Evolutionary conservation across 2,329 filamentous ascomycete species (phyloP), one percentile per base, ranked within the genome.

Genomic region (Talaromyces sp.): DNA sequence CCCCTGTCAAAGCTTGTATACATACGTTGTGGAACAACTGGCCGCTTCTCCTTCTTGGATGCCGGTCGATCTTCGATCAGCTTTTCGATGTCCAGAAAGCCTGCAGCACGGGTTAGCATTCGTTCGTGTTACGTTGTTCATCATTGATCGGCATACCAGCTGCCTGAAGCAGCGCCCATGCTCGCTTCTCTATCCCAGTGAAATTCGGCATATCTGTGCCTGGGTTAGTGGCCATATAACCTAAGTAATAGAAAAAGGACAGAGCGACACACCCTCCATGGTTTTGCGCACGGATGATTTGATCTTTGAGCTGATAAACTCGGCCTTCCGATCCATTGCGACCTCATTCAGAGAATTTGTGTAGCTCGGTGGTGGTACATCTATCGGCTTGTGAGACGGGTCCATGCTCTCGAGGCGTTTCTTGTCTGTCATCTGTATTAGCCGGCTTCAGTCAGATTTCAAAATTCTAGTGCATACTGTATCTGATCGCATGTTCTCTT

Each of bases 71-170:
- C 69, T 67, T 80, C 76, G 19, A 79, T 72, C 1, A 77, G 51
- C n/a, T 78, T 77, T 64, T 79, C 78, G 29, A 79, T 75, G 51
- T 80, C 78, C 1, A 79, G 71, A 22, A 78, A 76, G 3, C 74
- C 75, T 38, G 36, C 54, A 67, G 27, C 31, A 17, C 58, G 31
- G 58, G 19, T 53, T 51, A 60, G 58, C n/a, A 67, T 34, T 31
- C 31, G 5, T 58, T n/a, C 7, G 17, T 27, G 15, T 61, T 43
- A 43, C 19, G 63, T 31, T 38, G 5, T 13, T 25, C 31, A 54
- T 7, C 11, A 8, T 22, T 19, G 5, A 22, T 7, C 11, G 11
- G 36, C 40, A 22, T 25, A 61, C 58, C 58, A 1, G 29, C 38
- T 10, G 43, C 29, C 29, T 61, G 58, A 3, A 61, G 43, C 17